phyloP scores from a whole-genome alignment of 306 rosid species.

The Nissolia schottii region DNA sequence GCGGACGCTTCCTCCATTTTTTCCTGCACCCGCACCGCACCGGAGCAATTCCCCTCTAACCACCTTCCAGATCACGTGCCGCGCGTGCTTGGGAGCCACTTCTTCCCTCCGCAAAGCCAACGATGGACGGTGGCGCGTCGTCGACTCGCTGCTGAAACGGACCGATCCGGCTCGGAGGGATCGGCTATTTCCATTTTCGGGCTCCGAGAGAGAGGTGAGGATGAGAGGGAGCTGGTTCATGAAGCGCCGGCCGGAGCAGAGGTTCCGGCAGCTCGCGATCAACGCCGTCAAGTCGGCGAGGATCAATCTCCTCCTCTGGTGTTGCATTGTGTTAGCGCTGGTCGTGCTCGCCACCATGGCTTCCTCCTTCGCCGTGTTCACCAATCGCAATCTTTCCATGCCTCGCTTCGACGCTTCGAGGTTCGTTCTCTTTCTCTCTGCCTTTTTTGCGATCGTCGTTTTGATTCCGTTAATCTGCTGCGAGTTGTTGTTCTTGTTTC shows the following conservation, averaged over 20 bases:
- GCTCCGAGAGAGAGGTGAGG: neutral
- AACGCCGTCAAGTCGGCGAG: conserved; percentile 46
- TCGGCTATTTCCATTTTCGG: neutral
- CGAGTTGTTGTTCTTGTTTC: neutral
- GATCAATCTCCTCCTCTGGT: conserved; percentile 49
- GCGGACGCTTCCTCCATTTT: neutral
- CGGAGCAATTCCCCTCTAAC: neutral
- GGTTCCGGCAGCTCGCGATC: conserved; percentile 45
- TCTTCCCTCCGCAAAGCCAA: neutral
- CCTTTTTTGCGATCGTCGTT: neutral
- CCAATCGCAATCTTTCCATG: neutral
- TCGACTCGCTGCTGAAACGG: neutral
- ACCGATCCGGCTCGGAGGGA: neutral
- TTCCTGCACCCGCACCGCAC: neutral
- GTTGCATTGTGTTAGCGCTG: conserved; percentile 45
- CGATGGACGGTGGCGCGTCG: neutral
- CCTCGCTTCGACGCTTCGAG: conserved; percentile 34
- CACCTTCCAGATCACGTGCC: neutral
- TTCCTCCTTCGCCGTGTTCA: conserved; percentile 45
- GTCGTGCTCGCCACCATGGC: conserved; percentile 34
- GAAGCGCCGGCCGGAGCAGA: conserved; percentile 44
- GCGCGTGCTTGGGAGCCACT: neutral
- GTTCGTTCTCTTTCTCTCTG: conserved; percentile 22
- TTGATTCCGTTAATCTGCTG: neutral
- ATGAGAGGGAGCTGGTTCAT: conserved; percentile 42